Evolutionary conservation across 352 stramenopile species (phyloP).

Genomic region (Pythium apleroticum): DNA sequence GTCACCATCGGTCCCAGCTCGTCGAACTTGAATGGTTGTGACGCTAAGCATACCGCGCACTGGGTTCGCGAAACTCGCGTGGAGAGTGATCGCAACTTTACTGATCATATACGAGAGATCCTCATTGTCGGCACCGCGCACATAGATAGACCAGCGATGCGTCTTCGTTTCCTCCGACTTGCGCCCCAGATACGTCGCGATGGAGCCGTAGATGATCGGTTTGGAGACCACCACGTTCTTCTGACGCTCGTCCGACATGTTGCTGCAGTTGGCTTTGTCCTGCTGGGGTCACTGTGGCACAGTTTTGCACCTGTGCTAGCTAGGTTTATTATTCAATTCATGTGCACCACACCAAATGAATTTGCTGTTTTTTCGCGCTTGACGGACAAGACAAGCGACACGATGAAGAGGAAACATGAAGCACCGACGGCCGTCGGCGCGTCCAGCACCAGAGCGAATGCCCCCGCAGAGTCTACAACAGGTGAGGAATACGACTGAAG

Average conservation of each 20-base stretch:
- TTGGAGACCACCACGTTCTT: constrained; percentile 87
- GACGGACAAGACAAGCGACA: constrained; percentile 6
- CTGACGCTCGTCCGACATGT: constrained; percentile 73
- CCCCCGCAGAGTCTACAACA: neutral
- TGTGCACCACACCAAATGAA: constrained; percentile 8
- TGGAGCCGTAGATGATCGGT: constrained; percentile 94
- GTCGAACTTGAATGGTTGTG: too few species aligned
- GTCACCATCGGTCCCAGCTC: neutral
- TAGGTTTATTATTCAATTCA: constrained; percentile 1
- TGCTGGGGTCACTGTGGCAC: neutral
- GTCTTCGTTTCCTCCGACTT: constrained; percentile 94
- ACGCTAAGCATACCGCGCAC: constrained; percentile 83
- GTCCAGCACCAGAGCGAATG: neutral
- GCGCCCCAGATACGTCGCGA: constrained; percentile 92
- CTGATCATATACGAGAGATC: constrained; percentile 94
- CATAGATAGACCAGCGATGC: constrained; percentile 94
- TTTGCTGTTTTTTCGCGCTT: constrained; percentile 14
- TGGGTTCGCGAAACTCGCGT: constrained; percentile 95
- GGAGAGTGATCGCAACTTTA: constrained; percentile 97
- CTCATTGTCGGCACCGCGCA: constrained; percentile 92
- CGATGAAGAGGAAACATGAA: constrained; percentile 54
- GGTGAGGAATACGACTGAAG: neutral
- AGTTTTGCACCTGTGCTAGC: neutral
- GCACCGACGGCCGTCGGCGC: constrained; percentile 3
- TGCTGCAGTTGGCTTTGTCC: constrained; percentile 1